Evolutionary conservation across 2,329 filamentous ascomycete species (phyloP).

Genomic region (Aureobasidium sp.): DNA sequence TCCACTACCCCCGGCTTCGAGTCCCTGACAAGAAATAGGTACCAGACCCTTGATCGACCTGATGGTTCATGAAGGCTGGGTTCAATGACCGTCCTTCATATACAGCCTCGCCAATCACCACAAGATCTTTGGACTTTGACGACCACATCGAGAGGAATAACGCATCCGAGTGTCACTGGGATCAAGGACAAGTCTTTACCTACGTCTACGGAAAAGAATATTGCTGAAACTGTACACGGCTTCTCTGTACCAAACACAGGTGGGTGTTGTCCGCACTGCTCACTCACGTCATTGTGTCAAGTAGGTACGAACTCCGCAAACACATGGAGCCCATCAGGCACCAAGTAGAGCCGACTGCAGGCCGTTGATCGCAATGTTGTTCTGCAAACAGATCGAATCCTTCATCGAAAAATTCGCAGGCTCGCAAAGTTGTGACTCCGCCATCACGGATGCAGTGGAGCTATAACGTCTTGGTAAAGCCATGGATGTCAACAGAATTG

Average conservation of each 20-base stretch:
- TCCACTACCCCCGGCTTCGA: background rate
- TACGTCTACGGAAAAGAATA: background rate
- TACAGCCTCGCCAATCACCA: too few relatives aligned
- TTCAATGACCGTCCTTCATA: too few relatives aligned
- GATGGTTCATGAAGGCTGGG: too few relatives aligned
- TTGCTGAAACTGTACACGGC: background rate
- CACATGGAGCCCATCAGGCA: background rate
- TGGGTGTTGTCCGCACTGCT: background rate
- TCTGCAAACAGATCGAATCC: background rate
- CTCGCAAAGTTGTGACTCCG: background rate
- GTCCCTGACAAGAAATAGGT: background rate
- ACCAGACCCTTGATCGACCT: background rate
- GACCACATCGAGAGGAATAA: background rate
- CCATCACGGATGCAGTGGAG: background rate
- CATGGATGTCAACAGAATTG: background rate
- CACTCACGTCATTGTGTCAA: background rate
- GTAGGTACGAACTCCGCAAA: background rate
- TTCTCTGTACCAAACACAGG: background rate
- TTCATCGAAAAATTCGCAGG: background rate
- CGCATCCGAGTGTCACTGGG: background rate
- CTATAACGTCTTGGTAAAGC: background rate
- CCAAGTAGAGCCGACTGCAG: constrained; percentile 10
- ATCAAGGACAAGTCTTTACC: background rate
- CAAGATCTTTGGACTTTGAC: too few relatives aligned
- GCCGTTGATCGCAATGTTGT: constrained; percentile 8